phyloP scores from a whole-genome alignment of 179 eudicot species.

The Amaranthus tricolor region DNA sequence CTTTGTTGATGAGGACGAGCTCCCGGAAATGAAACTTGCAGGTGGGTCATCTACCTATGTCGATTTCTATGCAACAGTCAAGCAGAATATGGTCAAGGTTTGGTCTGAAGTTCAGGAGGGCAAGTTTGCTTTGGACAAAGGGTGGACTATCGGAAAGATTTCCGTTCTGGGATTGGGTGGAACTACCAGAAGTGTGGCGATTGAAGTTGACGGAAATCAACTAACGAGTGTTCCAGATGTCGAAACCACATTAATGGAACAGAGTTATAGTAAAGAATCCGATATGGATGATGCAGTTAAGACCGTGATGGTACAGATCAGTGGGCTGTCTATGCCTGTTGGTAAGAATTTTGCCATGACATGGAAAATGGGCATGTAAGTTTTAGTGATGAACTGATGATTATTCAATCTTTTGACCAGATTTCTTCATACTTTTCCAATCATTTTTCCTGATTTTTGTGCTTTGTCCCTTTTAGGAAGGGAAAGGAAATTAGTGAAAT shows the following conservation, averaged over 20 bases:
- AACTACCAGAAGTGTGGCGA: constrained; percentile 28
- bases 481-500: constrained; percentile 3
- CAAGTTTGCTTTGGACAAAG: constrained; percentile 65
- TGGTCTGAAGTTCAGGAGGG: constrained; percentile 86
- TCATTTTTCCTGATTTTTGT: neutral
- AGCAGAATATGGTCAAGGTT: constrained; percentile 51
- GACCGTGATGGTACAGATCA: constrained; percentile 65
- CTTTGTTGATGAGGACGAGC: constrained; percentile 79
- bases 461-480: neutral
- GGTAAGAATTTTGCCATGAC: constrained; percentile 75
- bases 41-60: constrained; percentile 67
- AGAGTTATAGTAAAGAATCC: constrained; percentile 28
- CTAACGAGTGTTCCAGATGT: constrained; percentile 32
- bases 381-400: neutral
- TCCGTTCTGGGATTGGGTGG: constrained; percentile 65
- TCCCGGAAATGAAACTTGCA: constrained; percentile 79
- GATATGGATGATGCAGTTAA: constrained; percentile 42
- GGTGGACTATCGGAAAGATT: constrained; percentile 69
- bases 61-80: constrained; percentile 61
- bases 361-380: constrained; percentile 62
- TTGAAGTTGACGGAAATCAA: constrained; percentile 49
- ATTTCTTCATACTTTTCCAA: neutral
- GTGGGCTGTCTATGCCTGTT: constrained; percentile 66
- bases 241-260: constrained; percentile 37
- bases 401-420: neutral